A percentile compares a stretch with the other conserved stretches of the same genome.
These are phyloP conservation scores for Poa annua DNA, from an alignment of 176 grass and related monocot genomes.

Conservation along the genomic window DNA sequence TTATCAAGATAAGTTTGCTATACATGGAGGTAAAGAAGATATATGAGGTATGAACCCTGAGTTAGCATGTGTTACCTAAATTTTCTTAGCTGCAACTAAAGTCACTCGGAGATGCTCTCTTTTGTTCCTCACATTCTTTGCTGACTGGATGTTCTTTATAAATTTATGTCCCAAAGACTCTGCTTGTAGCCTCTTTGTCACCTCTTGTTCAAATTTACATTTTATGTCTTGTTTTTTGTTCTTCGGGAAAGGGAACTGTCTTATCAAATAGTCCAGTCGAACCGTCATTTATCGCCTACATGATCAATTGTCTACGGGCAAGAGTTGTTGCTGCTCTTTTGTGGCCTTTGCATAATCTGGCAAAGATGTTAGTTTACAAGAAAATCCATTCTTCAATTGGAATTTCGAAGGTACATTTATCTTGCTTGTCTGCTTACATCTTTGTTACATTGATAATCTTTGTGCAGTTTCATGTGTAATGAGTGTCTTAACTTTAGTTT, in stretches of 20 bases:
- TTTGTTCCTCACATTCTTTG: constrained; percentile 21
- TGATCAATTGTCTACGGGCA: constrained; percentile 68
- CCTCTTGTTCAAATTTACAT: constrained; percentile 13
- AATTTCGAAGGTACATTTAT: constrained; percentile 82
- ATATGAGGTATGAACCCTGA: constrained; percentile 62
- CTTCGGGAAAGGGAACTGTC: constrained; percentile 70
- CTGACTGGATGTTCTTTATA: constrained; percentile 14
- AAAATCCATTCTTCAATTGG: constrained; percentile 90
- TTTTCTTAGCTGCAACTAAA: constrained; percentile 18
- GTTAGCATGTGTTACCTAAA: constrained; percentile 5
- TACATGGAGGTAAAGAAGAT: constrained; percentile 87
- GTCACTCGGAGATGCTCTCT: constrained; percentile 25
- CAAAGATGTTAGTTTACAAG: constrained; percentile 71
- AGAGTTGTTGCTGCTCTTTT: constrained; percentile 65
- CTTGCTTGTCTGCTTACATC: background rate
- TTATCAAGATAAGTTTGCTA: constrained; percentile 91
- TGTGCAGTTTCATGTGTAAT: constrained; percentile 25
- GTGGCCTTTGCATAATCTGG: constrained; percentile 94
- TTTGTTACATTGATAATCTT: constrained; percentile 26
- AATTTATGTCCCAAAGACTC: background rate
- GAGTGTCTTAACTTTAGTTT: constrained; percentile 29
- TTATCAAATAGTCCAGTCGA: constrained; percentile 56
- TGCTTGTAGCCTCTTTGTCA: constrained; percentile 36
- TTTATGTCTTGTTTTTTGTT: background rate
- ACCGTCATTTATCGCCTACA: constrained; percentile 53